phyloP scores from a whole-genome alignment of 2,329 filamentous ascomycete species.

The Coniochaeta sp. region DNA sequence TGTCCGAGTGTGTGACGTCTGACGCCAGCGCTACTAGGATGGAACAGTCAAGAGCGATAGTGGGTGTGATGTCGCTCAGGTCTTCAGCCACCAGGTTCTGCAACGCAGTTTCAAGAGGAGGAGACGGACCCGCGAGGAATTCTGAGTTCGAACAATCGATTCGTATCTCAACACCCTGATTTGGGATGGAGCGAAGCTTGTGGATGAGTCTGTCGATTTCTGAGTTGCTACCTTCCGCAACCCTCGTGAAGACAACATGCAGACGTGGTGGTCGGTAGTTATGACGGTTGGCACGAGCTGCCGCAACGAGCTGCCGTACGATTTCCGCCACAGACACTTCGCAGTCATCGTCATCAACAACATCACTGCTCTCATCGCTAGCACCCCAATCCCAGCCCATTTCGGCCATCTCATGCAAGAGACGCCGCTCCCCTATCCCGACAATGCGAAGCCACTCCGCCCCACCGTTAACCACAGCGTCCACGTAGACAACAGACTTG shows the following conservation, averaged over 20 bases:
- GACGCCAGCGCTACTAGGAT: conserved; percentile 66
- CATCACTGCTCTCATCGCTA: conserved; percentile 12
- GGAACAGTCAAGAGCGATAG: conserved; percentile 58
- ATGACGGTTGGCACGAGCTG: conserved; percentile 2
- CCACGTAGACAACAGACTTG: conserved; percentile 4
- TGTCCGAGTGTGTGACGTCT: conserved; percentile 56
- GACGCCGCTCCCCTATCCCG: conserved; percentile 12
- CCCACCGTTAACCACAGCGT: conserved; percentile 19
- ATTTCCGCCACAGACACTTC: conserved; percentile 4
- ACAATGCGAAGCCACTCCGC: conserved; percentile 19
- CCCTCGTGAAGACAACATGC: conserved; percentile 8
- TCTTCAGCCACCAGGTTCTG: conserved; percentile 11
- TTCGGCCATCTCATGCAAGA: conserved; percentile 16
- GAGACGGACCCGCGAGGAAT: conserved; percentile 11
- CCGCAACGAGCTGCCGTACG: conserved; percentile 5
- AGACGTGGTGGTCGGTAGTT: conserved; percentile 8
- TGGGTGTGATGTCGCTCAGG: conserved; percentile 16
- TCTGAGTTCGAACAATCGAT: conserved; percentile 18
- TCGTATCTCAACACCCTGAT: conserved; percentile 11
- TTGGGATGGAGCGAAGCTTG: conserved; percentile 13
- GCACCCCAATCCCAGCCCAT: conserved; percentile 15
- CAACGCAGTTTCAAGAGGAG: conserved; percentile 13
- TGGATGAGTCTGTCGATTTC: conserved; percentile 18
- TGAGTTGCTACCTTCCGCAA: conserved; percentile 7
- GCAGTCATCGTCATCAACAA: conserved; percentile 8